Evolutionary conservation across 2,329 filamentous ascomycete genomes (phyloP).

Genomic region (Laburnicola sp.): DNA sequence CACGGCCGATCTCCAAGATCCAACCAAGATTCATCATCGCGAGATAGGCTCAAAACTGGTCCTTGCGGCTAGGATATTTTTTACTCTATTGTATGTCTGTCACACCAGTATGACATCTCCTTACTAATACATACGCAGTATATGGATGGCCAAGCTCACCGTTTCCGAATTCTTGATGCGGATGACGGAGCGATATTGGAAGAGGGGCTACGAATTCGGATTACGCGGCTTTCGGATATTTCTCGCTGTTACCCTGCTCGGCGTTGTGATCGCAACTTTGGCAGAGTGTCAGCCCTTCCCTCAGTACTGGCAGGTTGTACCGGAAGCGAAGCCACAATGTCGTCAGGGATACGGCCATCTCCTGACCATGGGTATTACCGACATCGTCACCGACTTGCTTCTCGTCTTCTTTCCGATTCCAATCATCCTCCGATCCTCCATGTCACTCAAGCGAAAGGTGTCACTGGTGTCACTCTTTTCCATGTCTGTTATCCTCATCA

Average conservation of each 20-base stretch:
- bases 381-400: constrained; percentile 85
- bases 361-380: constrained; percentile 84
- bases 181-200: constrained; percentile 80
- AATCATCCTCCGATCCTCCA: constrained; percentile 77
- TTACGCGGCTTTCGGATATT: constrained; percentile 74
- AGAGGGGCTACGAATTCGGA: constrained; percentile 70
- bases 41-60: constrained; percentile 79
- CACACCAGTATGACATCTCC: background rate
- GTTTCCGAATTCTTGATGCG: constrained; percentile 91
- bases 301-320: constrained; percentile 61
- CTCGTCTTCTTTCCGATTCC: constrained; percentile 88
- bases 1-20: constrained; percentile 55
- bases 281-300: constrained; percentile 71
- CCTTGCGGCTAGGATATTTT: constrained; percentile 78
- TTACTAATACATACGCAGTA: constrained; percentile 54
- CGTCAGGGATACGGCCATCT: constrained; percentile 86
- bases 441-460: constrained; percentile 75
- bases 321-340: constrained; percentile 83
- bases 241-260: constrained; percentile 76
- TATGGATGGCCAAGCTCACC: constrained; percentile 90
- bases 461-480: constrained; percentile 81
- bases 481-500: constrained; percentile 77
- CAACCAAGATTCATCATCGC: constrained; percentile 62
- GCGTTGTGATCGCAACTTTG: constrained; percentile 78
- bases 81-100: constrained; percentile 76